A percentile compares a stretch with the other conserved stretches of the same genome.
Conservation (phyloP, 176 grass and related monocot species). For the Rhynchospora pubera region DNA sequence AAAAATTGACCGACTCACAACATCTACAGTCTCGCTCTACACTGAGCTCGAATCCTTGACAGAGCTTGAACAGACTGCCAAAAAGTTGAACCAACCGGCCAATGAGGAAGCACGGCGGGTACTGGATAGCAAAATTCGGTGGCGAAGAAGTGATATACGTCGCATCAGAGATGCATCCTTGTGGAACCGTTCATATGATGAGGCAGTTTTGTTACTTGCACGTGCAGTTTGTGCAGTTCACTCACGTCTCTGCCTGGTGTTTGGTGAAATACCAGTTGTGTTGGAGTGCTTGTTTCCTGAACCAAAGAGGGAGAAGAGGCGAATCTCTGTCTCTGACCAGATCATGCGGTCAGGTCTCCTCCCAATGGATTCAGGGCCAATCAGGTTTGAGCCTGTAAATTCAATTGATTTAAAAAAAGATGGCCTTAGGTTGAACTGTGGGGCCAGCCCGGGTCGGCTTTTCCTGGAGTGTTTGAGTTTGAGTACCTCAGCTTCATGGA, state of each 20-base stretch:
- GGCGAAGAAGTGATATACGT: conserved; percentile 62
- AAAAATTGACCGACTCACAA: conserved; percentile 76
- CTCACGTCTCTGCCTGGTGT: conserved; percentile 53
- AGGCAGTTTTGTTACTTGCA: conserved; percentile 68
- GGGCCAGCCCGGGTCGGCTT: conserved; percentile 46
- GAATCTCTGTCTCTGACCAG: conserved; percentile 32
- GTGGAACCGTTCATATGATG: conserved; percentile 85
- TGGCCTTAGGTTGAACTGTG: conserved; percentile 38
- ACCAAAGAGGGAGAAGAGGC: conserved; percentile 22
- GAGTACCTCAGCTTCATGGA: conserved; percentile 37
- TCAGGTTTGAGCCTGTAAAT: conserved; percentile 35
- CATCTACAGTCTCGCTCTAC: conserved; percentile 64
- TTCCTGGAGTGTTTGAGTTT: conserved; percentile 89
- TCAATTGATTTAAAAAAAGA: conserved; percentile 18
- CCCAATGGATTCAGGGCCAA: conserved; percentile 26
- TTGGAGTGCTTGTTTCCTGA: conserved; percentile 36
- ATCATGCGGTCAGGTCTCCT: background rate
- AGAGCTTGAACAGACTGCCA: conserved; percentile 63
- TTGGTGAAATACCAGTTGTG: conserved; percentile 59
- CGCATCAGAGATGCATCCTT: conserved; percentile 66
- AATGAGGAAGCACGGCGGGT: conserved; percentile 57
- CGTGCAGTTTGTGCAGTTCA: conserved; percentile 69
- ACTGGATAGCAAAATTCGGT: conserved; percentile 63
- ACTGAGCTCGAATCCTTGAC: conserved; percentile 63
- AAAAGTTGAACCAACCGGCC: conserved; percentile 41